Conservation (phyloP, 1,284 basidiomycete genomes). For the Apiotrichum siamense region DNA sequence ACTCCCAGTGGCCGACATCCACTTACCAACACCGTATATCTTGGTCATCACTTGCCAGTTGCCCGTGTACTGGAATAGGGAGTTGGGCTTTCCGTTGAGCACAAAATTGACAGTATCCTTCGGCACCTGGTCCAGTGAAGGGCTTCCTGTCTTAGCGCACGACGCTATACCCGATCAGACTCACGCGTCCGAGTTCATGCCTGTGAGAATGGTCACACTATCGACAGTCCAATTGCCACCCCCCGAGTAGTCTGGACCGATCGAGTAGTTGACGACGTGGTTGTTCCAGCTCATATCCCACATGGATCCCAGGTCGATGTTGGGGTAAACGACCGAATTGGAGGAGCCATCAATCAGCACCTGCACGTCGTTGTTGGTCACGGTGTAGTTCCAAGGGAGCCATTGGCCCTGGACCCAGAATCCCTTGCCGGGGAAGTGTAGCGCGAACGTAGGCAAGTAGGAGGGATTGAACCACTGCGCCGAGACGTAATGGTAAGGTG, state of each 20-base stretch:
- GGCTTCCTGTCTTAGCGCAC: neutral
- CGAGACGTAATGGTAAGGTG: neutral
- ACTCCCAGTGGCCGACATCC: too few species aligned
- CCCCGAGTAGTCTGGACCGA: neutral
- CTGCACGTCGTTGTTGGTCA: neutral
- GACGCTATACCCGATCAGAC: neutral
- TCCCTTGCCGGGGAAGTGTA: neutral
- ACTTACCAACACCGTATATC: neutral
- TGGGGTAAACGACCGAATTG: neutral
- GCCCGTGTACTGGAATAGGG: neutral
- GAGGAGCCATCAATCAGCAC: conserved; percentile 33
- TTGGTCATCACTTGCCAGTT: neutral
- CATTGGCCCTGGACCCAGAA: neutral
- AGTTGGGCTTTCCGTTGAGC: neutral
- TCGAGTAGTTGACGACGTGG: neutral
- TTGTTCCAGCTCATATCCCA: neutral
- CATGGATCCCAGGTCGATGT: neutral
- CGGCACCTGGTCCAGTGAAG: neutral
- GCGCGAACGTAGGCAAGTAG: neutral
- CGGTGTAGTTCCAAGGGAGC: neutral
- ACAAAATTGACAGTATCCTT: neutral
- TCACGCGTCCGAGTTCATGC: neutral
- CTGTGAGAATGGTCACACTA: neutral
- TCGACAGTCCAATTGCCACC: neutral
- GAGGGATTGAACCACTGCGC: neutral